Evolutionary conservation across 1,284 basidiomycete genomes (phyloP).

Genomic region (Leucoagaricus sp.): DNA sequence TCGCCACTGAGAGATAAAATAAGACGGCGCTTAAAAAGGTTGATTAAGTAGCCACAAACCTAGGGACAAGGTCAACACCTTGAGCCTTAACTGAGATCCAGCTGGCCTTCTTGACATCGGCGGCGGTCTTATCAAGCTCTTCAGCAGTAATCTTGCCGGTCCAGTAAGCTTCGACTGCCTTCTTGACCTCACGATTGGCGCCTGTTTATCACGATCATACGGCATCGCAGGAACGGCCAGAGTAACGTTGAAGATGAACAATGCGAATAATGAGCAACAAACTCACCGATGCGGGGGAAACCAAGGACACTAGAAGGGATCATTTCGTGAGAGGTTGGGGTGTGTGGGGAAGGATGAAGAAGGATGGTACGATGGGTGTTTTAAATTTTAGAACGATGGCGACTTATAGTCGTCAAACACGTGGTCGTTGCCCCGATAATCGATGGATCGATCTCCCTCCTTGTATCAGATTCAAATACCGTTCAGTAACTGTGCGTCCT

Average conservation of each 20-base stretch:
- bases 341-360: conserved; percentile 22
- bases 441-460: conserved; percentile 31
- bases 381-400: conserved; percentile 22
- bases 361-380: conserved; percentile 31
- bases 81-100: conserved; percentile 89
- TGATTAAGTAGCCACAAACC: conserved; percentile 51
- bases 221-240: neutral
- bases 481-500: neutral
- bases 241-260: neutral
- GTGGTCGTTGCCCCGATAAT: conserved; percentile 34
- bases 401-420: conserved; percentile 32
- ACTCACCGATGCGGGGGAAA: conserved; percentile 93
- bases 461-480: neutral
- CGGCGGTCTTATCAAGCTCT: conserved; percentile 88
- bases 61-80: conserved; percentile 92
- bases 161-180: conserved; percentile 99
- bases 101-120: conserved; percentile 88
- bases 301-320: conserved; percentile 89
- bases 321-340: conserved; percentile 45
- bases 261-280: neutral
- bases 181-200: conserved; percentile 97
- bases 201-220: conserved; percentile 44
- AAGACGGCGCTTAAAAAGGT: conserved; percentile 24
- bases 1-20: conserved; percentile 70
- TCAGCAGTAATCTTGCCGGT: conserved; percentile 89